These are phyloP conservation scores for slime mould (Dictyostelium discoideum) DNA, from an alignment of 78 protist genomes.

Conservation along the genomic window dicty_2.7 NC_007089.4:2968001-2968500, in stretches of 20 bases:
- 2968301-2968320: constrained; percentile 30
- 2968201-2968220: constrained; percentile 13
- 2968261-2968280: not conserved
- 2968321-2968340: constrained; percentile 44
- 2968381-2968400: too few relatives aligned
- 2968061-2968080: not conserved
- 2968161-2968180: constrained; percentile 14
- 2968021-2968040: not conserved
- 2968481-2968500: not conserved
- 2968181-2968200: constrained; percentile 8
- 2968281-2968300: constrained; percentile 17
- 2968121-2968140: not conserved
- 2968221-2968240: not conserved
- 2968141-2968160: not conserved
- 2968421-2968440: too few relatives aligned
- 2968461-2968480: not conserved
- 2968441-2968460: not conserved
- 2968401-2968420: too few relatives aligned
- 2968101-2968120: not conserved
- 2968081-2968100: not conserved
- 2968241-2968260: constrained; percentile 47
- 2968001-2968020: not conserved
- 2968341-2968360: constrained; percentile 23
- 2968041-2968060: not conserved
- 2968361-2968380: constrained; percentile 14